Conservation (phyloP, 306 rosid genomes). For the Cicer yamashitae region DNA sequence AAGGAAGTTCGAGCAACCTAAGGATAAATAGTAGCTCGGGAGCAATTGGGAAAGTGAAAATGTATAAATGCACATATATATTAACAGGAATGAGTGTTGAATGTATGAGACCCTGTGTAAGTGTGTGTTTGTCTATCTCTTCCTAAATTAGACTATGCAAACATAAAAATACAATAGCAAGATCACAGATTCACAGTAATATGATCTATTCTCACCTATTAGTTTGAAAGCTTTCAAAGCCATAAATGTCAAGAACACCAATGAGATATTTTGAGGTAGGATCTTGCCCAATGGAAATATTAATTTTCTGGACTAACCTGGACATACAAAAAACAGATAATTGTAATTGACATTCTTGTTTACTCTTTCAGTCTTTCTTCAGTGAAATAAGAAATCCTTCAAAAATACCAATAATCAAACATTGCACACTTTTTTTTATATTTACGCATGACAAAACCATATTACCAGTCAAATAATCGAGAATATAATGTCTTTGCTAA, state of each 20-base stretch:
- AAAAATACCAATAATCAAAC: conserved; percentile 25
- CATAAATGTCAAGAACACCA: conserved; percentile 94
- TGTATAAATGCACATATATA: conserved; percentile 28
- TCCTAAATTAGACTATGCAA: conserved; percentile 23
- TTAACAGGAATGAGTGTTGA: conserved; percentile 33
- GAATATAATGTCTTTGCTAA: conserved; percentile 90
- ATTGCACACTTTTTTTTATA: background rate
- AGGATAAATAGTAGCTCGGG: conserved; percentile 27
- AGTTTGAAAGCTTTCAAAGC: conserved; percentile 84
- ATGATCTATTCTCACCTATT: conserved; percentile 65
- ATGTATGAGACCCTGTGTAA: conserved; percentile 19
- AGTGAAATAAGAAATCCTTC: conserved; percentile 28
- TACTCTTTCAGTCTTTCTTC: conserved; percentile 23
- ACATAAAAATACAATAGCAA: conserved; percentile 40
- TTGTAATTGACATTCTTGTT: conserved; percentile 36
- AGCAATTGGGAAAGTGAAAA: conserved; percentile 14
- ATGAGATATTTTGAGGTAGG: conserved; percentile 71
- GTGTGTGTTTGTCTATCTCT: conserved; percentile 6
- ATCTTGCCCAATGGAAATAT: conserved; percentile 90
- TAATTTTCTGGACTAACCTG: conserved; percentile 93
- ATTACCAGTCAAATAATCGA: conserved; percentile 86
- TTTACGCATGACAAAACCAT: conserved; percentile 31
- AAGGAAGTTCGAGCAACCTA: conserved; percentile 41
- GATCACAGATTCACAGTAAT: conserved; percentile 18
- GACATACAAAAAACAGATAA: conserved; percentile 41